These are phyloP conservation scores for Xerophyta viscosa DNA, from an alignment of 106 monocot species.

Conservation along the genomic window DNA sequence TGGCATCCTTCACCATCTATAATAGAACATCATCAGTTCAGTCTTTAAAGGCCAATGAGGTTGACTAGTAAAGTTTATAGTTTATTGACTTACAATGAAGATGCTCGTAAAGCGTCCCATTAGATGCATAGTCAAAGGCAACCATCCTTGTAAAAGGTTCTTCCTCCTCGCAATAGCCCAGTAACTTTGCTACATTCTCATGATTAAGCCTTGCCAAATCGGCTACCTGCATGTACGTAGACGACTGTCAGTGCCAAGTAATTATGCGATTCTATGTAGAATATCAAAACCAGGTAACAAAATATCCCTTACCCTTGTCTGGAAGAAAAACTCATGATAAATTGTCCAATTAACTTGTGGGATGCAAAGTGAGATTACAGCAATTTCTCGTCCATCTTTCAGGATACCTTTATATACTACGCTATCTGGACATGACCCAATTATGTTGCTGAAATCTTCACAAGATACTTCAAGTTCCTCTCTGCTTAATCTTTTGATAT, in stretches of 20 bases:
- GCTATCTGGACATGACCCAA: constrained; percentile 72
- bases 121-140: constrained; percentile 65
- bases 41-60: too few relatives aligned
- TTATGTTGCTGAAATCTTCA: constrained; percentile 98
- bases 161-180: constrained; percentile 48
- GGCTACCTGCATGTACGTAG: constrained; percentile 4
- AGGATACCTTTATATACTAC: constrained; percentile 82
- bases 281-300: background rate
- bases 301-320: background rate
- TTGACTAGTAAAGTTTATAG: background rate
- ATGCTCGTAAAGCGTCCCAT: constrained; percentile 64
- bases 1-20: constrained; percentile 75
- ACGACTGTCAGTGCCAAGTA: background rate
- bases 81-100: constrained; percentile 46
- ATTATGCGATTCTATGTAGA: background rate
- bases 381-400: constrained; percentile 81
- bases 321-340: background rate
- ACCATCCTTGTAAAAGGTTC: constrained; percentile 60
- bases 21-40: constrained; percentile 2
- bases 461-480: constrained; percentile 84
- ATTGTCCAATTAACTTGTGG: constrained; percentile 48
- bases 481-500: constrained; percentile 47
- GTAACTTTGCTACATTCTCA: constrained; percentile 55
- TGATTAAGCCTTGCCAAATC: constrained; percentile 52
- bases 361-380: constrained; percentile 70